A percentile compares a stretch with the other conserved stretches of the same genome.
Evolutionary conservation across 768 basidiomycete species (phyloP).

Genomic region (Calvatia gigantea): DNA sequence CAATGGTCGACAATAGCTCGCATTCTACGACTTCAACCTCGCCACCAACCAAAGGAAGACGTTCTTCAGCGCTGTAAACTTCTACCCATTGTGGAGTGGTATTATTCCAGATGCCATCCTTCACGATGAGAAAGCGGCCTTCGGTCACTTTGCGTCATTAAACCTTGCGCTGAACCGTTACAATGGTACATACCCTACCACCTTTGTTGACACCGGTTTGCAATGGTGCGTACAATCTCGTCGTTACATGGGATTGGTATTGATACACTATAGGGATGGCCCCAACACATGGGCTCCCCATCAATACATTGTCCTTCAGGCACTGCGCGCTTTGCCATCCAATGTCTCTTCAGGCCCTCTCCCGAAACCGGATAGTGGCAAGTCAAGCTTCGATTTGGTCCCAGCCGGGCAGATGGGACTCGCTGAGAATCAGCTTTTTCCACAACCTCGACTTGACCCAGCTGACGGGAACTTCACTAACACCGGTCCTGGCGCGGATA

Average conservation of each 20-base stretch:
- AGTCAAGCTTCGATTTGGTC: slow-evolving; percentile 65
- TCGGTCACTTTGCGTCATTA: slow-evolving; percentile 69
- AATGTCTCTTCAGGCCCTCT: slow-evolving; percentile 59
- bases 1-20: slow-evolving; percentile 51
- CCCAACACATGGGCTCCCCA: slow-evolving; percentile 92
- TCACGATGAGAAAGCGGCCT: slow-evolving; percentile 51
- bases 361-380: slow-evolving; percentile 44
- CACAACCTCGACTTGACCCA: slow-evolving; percentile 44
- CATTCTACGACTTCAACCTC: slow-evolving; percentile 89
- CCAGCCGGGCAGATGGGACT: slow-evolving; percentile 82
- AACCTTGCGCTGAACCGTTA: slow-evolving; percentile 81
- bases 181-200: slow-evolving; percentile 82
- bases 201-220: slow-evolving; percentile 72
- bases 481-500: slow-evolving; percentile 53
- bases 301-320: slow-evolving; percentile 76
- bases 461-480: slow-evolving; percentile 40
- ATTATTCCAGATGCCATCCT: slow-evolving; percentile 77
- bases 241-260: not conserved
- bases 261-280: slow-evolving; percentile 53
- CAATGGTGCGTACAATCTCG: slow-evolving; percentile 57
- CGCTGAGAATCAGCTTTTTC: slow-evolving; percentile 64
- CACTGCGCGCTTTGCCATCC: slow-evolving; percentile 69
- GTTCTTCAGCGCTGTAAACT: slow-evolving; percentile 72
- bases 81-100: slow-evolving; percentile 84
- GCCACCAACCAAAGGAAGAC: slow-evolving; percentile 60